A percentile compares a stretch with the other conserved stretches of the same genome.
Conservation (phyloP, 176 grass and related monocot genomes). For the Saccharum spontaneum region DNA sequence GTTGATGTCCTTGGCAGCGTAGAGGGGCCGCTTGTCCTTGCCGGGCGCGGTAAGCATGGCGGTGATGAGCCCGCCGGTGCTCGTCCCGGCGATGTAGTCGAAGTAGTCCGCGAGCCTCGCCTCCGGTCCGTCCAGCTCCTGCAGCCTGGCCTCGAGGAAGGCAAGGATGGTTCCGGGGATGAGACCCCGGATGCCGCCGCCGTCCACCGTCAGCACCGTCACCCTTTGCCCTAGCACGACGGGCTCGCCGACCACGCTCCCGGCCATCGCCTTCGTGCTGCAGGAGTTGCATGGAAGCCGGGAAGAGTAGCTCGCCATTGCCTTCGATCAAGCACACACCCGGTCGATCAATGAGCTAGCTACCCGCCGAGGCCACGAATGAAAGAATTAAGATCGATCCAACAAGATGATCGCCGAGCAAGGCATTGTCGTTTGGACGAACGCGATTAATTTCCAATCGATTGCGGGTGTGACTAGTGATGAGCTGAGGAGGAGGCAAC, state of each 20-base stretch:
- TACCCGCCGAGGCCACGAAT: background rate
- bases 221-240: constrained; percentile 32
- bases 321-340: too few species aligned
- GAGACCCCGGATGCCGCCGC: constrained; percentile 51
- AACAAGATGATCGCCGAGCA: background rate
- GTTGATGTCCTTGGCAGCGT: constrained; percentile 42
- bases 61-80: constrained; percentile 59
- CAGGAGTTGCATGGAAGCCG: constrained; percentile 17
- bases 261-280: constrained; percentile 26
- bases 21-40: constrained; percentile 44
- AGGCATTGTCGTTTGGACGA: too few species aligned
- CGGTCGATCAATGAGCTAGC: background rate
- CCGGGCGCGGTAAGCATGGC: constrained; percentile 47
- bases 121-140: constrained; percentile 45
- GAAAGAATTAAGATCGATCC: background rate
- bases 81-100: constrained; percentile 54
- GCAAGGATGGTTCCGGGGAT: constrained; percentile 50
- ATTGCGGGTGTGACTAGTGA: background rate
- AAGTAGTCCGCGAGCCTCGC: constrained; percentile 57
- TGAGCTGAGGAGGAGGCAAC: background rate
- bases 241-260: constrained; percentile 24
- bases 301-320: constrained; percentile 30
- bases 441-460: background rate
- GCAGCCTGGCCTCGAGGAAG: constrained; percentile 41
- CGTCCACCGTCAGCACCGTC: constrained; percentile 48